Evolutionary conservation across 2,329 filamentous ascomycete genomes (phyloP).

Genomic region (Thyridium curvatum): DNA sequence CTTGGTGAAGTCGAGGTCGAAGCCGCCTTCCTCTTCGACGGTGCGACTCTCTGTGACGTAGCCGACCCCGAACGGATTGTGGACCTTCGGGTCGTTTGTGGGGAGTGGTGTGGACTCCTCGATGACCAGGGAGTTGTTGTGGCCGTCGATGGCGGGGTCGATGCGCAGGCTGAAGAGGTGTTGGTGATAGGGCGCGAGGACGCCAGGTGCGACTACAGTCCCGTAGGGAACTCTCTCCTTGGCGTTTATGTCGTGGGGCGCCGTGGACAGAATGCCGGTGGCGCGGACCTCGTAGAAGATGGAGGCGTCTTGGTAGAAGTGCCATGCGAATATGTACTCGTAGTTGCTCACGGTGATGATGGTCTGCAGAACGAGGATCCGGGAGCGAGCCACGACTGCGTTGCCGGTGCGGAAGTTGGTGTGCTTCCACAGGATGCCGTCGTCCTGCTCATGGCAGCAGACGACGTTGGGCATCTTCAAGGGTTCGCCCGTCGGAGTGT

Average conservation of each 20-base stretch:
- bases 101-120: slow-evolving; percentile 36
- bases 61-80: slow-evolving; percentile 47
- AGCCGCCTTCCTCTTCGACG: slow-evolving; percentile 34
- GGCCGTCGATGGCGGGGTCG: slow-evolving; percentile 57
- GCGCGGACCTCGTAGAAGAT: slow-evolving; percentile 58
- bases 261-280: slow-evolving; percentile 58
- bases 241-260: slow-evolving; percentile 42
- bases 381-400: slow-evolving; percentile 52
- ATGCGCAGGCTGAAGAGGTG: slow-evolving; percentile 62
- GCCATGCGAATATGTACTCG: slow-evolving; percentile 51
- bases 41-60: slow-evolving; percentile 33
- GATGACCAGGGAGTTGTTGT: slow-evolving; percentile 43
- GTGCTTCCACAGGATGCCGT: slow-evolving; percentile 35
- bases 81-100: slow-evolving; percentile 13
- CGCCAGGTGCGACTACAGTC: slow-evolving; percentile 57
- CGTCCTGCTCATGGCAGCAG: slow-evolving; percentile 1
- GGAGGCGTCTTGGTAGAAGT: slow-evolving; percentile 55
- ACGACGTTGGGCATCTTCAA: slow-evolving; percentile 18
- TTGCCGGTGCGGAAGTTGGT: slow-evolving; percentile 60
- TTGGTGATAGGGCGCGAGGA: slow-evolving; percentile 64
- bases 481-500: slow-evolving; percentile 42
- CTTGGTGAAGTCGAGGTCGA: slow-evolving; percentile 43
- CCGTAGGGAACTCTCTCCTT: slow-evolving; percentile 48
- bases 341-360: slow-evolving; percentile 67
- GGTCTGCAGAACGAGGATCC: slow-evolving; percentile 61